These are phyloP conservation scores for Teunomyces cretensis DNA, from an alignment of 805 yeast genomes.

Conservation along the genomic window DNA sequence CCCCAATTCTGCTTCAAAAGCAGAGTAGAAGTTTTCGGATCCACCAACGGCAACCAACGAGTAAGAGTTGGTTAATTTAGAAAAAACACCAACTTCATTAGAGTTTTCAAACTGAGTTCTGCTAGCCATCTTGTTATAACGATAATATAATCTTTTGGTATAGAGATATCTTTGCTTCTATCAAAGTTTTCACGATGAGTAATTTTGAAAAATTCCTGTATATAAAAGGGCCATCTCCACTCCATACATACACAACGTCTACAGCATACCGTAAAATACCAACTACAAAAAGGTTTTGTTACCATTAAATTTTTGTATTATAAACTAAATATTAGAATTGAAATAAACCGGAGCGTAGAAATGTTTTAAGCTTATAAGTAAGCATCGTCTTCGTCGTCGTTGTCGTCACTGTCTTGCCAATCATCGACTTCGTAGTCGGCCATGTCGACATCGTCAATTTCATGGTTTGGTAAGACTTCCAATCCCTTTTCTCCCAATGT, in stretches of 20 bases:
- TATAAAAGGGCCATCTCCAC: neutral
- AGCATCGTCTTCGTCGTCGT: constrained; percentile 46
- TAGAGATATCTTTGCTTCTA: neutral
- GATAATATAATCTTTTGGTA: neutral
- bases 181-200: constrained; percentile 9
- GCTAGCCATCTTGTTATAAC: constrained; percentile 34
- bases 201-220: constrained; percentile 1
- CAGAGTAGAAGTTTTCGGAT: constrained; percentile 78
- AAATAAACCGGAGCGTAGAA: neutral
- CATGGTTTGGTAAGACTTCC: constrained; percentile 85
- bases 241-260: neutral
- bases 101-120: constrained; percentile 52
- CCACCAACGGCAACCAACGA: constrained; percentile 97
- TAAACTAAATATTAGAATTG: constrained; percentile 3
- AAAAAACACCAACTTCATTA: constrained; percentile 80
- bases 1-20: constrained; percentile 96
- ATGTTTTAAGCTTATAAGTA: neutral
- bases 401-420: constrained; percentile 61
- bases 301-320: neutral
- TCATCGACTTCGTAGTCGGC: constrained; percentile 59
- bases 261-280: neutral
- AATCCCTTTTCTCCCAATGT: constrained; percentile 60
- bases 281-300: no score
- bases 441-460: constrained; percentile 47
- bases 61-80: constrained; percentile 94